phyloP scores from a whole-genome alignment of 306 rosid genomes.

The Cicer yamashitae region DNA sequence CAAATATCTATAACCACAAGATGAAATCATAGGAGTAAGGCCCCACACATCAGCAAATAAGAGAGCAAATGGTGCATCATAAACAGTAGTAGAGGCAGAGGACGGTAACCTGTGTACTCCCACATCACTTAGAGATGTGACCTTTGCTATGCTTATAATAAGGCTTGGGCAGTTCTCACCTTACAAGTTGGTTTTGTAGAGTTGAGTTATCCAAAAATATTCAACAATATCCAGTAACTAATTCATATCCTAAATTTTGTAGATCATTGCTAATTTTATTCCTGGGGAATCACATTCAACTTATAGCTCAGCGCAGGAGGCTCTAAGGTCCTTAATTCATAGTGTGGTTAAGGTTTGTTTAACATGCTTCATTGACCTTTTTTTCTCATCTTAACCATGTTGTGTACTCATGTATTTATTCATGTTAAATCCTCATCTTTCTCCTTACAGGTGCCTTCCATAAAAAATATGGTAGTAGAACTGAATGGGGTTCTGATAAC shows the following conservation, averaged over 20 bases:
- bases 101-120: background rate
- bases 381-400: conserved; percentile 25
- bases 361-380: conserved; percentile 1
- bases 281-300: conserved; percentile 88
- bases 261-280: conserved; percentile 87
- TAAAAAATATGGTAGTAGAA: conserved; percentile 88
- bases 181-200: background rate
- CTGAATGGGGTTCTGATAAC: conserved; percentile 89
- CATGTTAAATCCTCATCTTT: conserved; percentile 16
- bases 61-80: too few species aligned
- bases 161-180: background rate
- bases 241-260: conserved; percentile 44
- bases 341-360: conserved; percentile 87
- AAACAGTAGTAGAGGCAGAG: too few species aligned
- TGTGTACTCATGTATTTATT: conserved; percentile 20
- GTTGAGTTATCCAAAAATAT: conserved; percentile 13
- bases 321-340: conserved; percentile 87
- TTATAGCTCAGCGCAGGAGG: conserved; percentile 90
- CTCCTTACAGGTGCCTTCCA: conserved; percentile 78
- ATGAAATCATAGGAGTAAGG: too few species aligned
- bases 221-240: conserved; percentile 29
- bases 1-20: too few species aligned
- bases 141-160: background rate
- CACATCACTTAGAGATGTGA: background rate
- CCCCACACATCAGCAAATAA: too few species aligned